Evolutionary conservation across 108 stramenopile genomes (phyloP).

Genomic region (Cyclotella atomus): DNA sequence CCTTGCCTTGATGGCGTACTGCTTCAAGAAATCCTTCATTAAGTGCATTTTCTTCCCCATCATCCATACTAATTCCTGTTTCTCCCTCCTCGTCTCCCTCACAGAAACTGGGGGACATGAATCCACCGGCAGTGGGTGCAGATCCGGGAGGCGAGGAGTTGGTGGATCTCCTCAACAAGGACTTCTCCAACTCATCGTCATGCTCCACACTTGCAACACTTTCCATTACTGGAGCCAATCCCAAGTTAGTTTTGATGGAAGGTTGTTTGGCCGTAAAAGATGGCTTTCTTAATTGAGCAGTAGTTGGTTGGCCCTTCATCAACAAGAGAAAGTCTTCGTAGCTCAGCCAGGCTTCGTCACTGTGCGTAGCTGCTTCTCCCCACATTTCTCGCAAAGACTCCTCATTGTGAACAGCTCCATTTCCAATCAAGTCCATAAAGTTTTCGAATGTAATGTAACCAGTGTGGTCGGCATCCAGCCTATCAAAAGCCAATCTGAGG

Average conservation of each 20-base stretch:
- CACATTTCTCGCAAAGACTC: slow-evolving; percentile 67
- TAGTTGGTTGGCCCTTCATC: slow-evolving; percentile 64
- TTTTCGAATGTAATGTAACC: slow-evolving; percentile 83
- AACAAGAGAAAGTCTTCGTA: slow-evolving; percentile 70
- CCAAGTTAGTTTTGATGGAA: background rate
- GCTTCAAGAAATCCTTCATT: slow-evolving; percentile 46
- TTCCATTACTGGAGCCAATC: slow-evolving; percentile 29
- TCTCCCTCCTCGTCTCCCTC: slow-evolving; percentile 22
- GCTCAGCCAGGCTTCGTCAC: slow-evolving; percentile 44
- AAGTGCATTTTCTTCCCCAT: slow-evolving; percentile 29
- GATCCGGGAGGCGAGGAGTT: background rate
- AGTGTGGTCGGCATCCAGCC: slow-evolving; percentile 76
- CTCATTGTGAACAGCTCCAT: slow-evolving; percentile 56
- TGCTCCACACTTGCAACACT: background rate
- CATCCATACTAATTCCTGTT: slow-evolving; percentile 39
- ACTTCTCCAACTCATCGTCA: background rate
- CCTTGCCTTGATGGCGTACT: slow-evolving; percentile 32
- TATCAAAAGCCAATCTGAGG: slow-evolving; percentile 80
- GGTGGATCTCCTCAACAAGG: background rate
- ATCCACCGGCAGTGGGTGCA: slow-evolving; percentile 8
- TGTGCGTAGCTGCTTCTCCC: slow-evolving; percentile 52
- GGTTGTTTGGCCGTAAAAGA: background rate
- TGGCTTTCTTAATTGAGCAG: slow-evolving; percentile 24
- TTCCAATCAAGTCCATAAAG: slow-evolving; percentile 73
- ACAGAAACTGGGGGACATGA: slow-evolving; percentile 36